These are phyloP conservation scores for Colletotrichum gigasporum DNA, from an alignment of 2,329 filamentous ascomycete species.

Conservation along the genomic window DNA sequence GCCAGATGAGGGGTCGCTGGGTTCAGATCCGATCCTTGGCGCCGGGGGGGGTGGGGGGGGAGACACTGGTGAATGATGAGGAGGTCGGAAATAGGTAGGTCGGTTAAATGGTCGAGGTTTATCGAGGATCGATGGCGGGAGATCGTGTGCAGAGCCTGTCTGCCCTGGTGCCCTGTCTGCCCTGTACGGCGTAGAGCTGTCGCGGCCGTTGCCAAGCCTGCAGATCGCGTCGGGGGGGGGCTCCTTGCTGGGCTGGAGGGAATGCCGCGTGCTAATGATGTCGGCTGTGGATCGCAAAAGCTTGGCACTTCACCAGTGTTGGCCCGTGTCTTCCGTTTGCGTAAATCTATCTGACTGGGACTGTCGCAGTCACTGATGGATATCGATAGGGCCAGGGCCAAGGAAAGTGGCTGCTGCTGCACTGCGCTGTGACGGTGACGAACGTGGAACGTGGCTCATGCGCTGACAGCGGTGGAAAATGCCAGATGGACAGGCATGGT, in stretches of 20 bases:
- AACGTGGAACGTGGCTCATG: too few relatives aligned
- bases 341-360: background rate
- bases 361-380: too few relatives aligned
- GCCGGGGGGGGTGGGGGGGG: too few relatives aligned
- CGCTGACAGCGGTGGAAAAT: too few relatives aligned
- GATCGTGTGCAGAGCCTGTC: conserved; percentile 20
- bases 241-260: conserved; percentile 13
- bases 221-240: conserved; percentile 18
- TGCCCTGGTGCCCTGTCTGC: too few relatives aligned
- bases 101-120: background rate
- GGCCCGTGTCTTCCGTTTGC: conserved; percentile 12
- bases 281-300: conserved; percentile 1
- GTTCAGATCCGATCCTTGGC: too few relatives aligned
- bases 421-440: too few relatives aligned
- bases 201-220: conserved; percentile 29
- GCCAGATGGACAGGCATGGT: too few relatives aligned
- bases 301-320: conserved; percentile 12
- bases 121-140: conserved; percentile 11
- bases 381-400: too few relatives aligned
- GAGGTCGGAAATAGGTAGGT: background rate
- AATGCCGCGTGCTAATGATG: conserved; percentile 18
- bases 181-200: too few relatives aligned
- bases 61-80: too few relatives aligned
- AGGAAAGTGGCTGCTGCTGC: too few relatives aligned
- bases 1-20: background rate